phyloP scores from a whole-genome alignment of 1,139 yeast genomes.

The Magnusiomyces suaveolens region DNA sequence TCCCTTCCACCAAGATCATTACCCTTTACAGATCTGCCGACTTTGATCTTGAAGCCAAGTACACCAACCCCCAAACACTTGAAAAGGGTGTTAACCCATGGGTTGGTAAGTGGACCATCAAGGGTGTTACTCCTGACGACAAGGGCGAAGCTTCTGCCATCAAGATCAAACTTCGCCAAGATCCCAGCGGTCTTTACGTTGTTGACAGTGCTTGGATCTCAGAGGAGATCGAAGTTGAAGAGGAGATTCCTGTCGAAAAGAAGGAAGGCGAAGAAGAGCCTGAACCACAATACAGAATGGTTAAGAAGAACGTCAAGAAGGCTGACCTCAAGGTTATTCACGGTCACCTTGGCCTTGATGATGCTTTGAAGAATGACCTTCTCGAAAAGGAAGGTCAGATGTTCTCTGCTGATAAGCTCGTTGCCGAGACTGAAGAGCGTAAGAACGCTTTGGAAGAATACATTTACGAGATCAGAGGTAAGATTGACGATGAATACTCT shows the following conservation, averaged over 20 bases:
- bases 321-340: conserved; percentile 57
- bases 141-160: conserved; percentile 75
- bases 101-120: conserved; percentile 77
- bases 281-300: conserved; percentile 81
- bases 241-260: conserved; percentile 43
- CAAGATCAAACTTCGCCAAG: conserved; percentile 91
- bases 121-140: conserved; percentile 72
- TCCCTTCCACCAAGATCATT: conserved; percentile 93
- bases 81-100: conserved; percentile 57
- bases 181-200: conserved; percentile 91
- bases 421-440: conserved; percentile 97
- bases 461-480: conserved; percentile 94
- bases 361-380: conserved; percentile 45
- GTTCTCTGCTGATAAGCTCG: conserved; percentile 86
- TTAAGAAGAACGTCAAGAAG: conserved; percentile 90
- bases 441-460: conserved; percentile 98
- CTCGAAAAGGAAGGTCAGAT: conserved; percentile 78
- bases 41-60: conserved; percentile 77
- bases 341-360: conserved; percentile 58
- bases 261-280: conserved; percentile 49
- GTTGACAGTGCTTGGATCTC: conserved; percentile 92
- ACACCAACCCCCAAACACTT: conserved; percentile 64
- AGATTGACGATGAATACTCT: conserved; percentile 85
- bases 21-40: conserved; percentile 88
- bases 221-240: conserved; percentile 84